A percentile compares a stretch with the other conserved stretches of the same genome.
Evolutionary conservation across 2,329 filamentous ascomycete genomes (phyloP).

Genomic region (Harringtonia lauricola): DNA sequence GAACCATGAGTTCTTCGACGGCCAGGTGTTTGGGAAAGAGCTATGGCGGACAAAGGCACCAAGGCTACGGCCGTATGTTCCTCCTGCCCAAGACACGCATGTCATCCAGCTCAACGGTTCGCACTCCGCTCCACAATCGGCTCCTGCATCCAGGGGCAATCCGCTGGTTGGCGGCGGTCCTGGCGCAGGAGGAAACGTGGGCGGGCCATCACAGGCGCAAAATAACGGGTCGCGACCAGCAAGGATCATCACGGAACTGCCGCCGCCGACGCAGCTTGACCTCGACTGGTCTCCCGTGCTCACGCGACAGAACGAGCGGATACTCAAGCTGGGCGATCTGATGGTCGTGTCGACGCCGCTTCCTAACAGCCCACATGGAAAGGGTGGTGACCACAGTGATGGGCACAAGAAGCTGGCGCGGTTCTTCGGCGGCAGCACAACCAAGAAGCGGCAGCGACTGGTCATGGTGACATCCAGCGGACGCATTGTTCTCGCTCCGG

Average conservation of each 20-base stretch:
- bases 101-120: constrained; percentile 62
- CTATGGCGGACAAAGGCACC: constrained; percentile 89
- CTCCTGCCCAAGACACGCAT: constrained; percentile 62
- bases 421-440: constrained; percentile 84
- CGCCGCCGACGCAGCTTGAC: constrained; percentile 91
- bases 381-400: constrained; percentile 52
- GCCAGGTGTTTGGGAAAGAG: constrained; percentile 69
- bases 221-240: constrained; percentile 49
- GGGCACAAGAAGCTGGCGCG: constrained; percentile 80
- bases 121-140: constrained; percentile 17
- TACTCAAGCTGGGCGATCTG: constrained; percentile 85
- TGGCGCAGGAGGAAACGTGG: not conserved
- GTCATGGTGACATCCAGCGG: constrained; percentile 93
- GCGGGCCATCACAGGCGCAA: not conserved
- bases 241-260: constrained; percentile 84
- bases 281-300: constrained; percentile 98
- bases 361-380: constrained; percentile 61
- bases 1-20: constrained; percentile 90
- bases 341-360: constrained; percentile 72
- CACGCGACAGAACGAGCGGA: constrained; percentile 82
- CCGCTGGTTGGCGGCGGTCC: not conserved
- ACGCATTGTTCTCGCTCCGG: constrained; percentile 78
- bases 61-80: constrained; percentile 70
- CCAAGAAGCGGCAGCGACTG: constrained; percentile 84
- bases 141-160: constrained; percentile 16